Percentiles rank a stretch among this genome's conserved stretches.
These are phyloP conservation scores for Gracilaria domingensis DNA, from an alignment of 23 red algal species.

Conservation along the genomic window DNA sequence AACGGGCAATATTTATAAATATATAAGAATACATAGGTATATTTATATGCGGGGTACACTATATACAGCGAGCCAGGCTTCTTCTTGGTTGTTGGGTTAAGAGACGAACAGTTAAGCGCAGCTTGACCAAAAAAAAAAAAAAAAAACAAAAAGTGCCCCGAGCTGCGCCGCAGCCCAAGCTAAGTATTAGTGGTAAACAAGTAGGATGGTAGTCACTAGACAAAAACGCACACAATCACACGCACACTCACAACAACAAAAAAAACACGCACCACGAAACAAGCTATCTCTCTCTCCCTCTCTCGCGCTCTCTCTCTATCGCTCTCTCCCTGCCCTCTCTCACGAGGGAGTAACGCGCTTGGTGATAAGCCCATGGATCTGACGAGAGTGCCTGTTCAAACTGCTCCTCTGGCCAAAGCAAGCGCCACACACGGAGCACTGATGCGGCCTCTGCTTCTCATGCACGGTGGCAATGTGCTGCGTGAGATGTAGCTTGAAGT, in stretches of 20 bases:
- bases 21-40: no score
- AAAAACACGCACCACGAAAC: neutral
- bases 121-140: neutral
- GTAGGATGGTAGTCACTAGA: neutral
- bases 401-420: slow-evolving; percentile 70
- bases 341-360: slow-evolving; percentile 8
- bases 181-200: neutral
- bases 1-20: no score
- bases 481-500: slow-evolving; percentile 75
- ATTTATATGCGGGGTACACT: no score
- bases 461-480: slow-evolving; percentile 78
- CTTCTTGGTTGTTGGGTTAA: neutral
- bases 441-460: slow-evolving; percentile 71
- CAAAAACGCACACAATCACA: neutral
- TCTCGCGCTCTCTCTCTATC: no score
- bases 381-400: slow-evolving; percentile 65
- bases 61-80: no score
- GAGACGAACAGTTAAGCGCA: neutral
- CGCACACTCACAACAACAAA: neutral
- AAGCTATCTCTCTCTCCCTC: no score
- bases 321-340: no score
- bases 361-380: slow-evolving; percentile 57
- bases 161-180: neutral
- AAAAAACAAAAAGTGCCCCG: neutral
- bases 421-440: slow-evolving; percentile 58